Conservation (phyloP, 352 stramenopile species). For the Phytophthora hybrid region DNA sequence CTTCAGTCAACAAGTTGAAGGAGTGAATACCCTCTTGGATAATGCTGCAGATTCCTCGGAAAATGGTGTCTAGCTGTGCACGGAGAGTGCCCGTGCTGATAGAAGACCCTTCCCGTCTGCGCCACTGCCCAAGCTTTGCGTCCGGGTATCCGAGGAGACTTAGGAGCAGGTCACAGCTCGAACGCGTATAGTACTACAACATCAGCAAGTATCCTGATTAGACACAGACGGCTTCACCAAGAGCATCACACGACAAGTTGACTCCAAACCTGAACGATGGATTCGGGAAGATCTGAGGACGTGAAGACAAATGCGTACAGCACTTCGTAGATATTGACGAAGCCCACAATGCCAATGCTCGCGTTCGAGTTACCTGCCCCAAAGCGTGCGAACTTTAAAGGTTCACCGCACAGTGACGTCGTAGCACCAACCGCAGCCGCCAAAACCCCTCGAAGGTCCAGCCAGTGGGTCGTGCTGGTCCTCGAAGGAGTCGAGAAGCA, state of each 20-base stretch:
- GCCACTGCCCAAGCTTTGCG: slow-evolving; percentile 44
- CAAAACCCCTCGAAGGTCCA: slow-evolving; percentile 63
- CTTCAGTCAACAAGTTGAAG: background rate
- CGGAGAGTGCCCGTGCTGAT: slow-evolving; percentile 23
- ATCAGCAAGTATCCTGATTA: background rate
- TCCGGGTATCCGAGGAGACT: slow-evolving; percentile 62
- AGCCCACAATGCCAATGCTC: slow-evolving; percentile 41
- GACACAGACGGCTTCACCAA: background rate
- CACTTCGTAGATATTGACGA: slow-evolving; percentile 62
- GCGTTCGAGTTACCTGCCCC: slow-evolving; percentile 4
- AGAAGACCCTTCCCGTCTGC: slow-evolving; percentile 18
- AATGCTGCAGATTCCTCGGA: slow-evolving; percentile 30
- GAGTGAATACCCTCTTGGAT: slow-evolving; percentile 34
- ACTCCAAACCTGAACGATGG: slow-evolving; percentile 28
- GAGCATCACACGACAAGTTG: background rate
- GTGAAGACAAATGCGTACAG: slow-evolving; percentile 64
- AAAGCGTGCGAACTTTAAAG: slow-evolving; percentile 50
- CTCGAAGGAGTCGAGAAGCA: slow-evolving; percentile 21
- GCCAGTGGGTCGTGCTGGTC: slow-evolving; percentile 29
- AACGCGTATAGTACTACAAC: slow-evolving; percentile 57
- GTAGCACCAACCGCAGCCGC: slow-evolving; percentile 64
- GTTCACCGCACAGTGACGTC: slow-evolving; percentile 56
- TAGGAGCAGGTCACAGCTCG: slow-evolving; percentile 61
- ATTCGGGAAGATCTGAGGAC: slow-evolving; percentile 8
- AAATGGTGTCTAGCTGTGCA: slow-evolving; percentile 40